Evolutionary conservation across 768 basidiomycete species (phyloP).

Genomic region (Phlebiopsis gigantea): DNA sequence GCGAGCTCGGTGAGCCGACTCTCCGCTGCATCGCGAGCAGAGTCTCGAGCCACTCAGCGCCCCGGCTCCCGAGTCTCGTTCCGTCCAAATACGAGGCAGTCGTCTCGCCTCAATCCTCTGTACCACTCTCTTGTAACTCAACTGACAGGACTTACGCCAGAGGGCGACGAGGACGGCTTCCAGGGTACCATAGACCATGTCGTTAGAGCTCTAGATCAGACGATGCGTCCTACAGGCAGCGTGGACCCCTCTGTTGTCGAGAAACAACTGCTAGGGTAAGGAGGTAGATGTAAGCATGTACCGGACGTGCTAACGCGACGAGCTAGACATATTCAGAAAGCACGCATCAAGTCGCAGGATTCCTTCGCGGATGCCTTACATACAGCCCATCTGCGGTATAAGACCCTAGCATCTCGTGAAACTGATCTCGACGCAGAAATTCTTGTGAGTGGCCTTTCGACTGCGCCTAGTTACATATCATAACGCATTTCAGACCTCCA

Average conservation of each 20-base stretch:
- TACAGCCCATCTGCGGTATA: constrained; percentile 46
- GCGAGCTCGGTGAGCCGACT: constrained; percentile 36
- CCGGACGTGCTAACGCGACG: constrained; percentile 3
- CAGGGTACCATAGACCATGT: constrained; percentile 50
- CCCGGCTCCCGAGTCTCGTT: constrained; percentile 34
- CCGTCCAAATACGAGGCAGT: constrained; percentile 45
- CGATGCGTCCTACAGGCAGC: constrained; percentile 51
- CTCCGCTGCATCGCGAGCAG: constrained; percentile 31
- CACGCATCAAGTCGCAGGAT: constrained; percentile 62
- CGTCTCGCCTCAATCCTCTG: constrained; percentile 47
- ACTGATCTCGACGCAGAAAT: constrained; percentile 64
- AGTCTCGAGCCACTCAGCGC: constrained; percentile 25
- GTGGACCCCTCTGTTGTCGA: constrained; percentile 52
- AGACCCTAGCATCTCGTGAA: constrained; percentile 37
- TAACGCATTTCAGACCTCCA: constrained; percentile 39
- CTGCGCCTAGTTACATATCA: background rate
- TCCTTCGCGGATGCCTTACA: constrained; percentile 55
- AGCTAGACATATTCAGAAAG: constrained; percentile 41
- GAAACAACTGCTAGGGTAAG: constrained; percentile 51
- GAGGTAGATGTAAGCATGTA: too few species aligned
- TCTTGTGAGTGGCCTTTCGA: constrained; percentile 36
- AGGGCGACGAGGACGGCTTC: constrained; percentile 38
- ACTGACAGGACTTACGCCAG: constrained; percentile 45
- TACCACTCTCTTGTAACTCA: constrained; percentile 53
- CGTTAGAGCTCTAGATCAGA: constrained; percentile 53